Percentiles rank a stretch among this genome's conserved stretches.
These are phyloP conservation scores for Acidiella bohemica DNA, from an alignment of 495 filamentous ascomycete species.

Conservation along the genomic window DNA sequence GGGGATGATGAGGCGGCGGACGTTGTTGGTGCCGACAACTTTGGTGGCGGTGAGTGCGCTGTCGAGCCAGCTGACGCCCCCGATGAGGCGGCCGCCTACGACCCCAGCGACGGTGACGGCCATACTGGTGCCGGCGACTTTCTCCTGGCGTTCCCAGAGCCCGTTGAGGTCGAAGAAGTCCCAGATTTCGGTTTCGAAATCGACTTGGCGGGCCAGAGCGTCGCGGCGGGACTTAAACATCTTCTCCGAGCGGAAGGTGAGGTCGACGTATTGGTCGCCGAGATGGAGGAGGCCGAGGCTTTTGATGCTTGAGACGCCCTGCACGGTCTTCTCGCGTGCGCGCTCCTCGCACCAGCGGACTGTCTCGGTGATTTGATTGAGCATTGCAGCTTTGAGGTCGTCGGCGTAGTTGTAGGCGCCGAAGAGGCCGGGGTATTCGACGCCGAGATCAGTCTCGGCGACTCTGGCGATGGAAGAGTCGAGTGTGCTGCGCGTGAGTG, in stretches of 20 bases:
- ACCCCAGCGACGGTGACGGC: slow-evolving; percentile 86
- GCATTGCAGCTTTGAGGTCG: slow-evolving; percentile 77
- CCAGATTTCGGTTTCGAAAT: slow-evolving; percentile 73
- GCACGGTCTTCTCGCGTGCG: slow-evolving; percentile 61
- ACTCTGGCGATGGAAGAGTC: slow-evolving; percentile 55
- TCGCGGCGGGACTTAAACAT: slow-evolving; percentile 84
- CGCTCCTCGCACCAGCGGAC: slow-evolving; percentile 72
- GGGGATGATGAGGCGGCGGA: slow-evolving; percentile 70
- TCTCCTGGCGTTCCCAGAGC: slow-evolving; percentile 83
- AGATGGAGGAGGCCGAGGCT: slow-evolving; percentile 78
- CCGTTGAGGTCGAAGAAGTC: slow-evolving; percentile 84
- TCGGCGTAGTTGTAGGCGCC: slow-evolving; percentile 85
- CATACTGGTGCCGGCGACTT: slow-evolving; percentile 81
- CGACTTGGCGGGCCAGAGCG: slow-evolving; percentile 64
- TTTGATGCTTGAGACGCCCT: slow-evolving; percentile 78
- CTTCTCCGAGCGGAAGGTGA: slow-evolving; percentile 73
- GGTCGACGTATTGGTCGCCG: slow-evolving; percentile 67
- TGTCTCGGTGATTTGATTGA: slow-evolving; percentile 66
- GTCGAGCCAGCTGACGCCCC: slow-evolving; percentile 79
- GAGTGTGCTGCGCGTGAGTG: slow-evolving; percentile 61
- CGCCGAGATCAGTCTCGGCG: slow-evolving; percentile 63
- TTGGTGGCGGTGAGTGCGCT: slow-evolving; percentile 66
- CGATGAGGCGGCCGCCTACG: slow-evolving; percentile 64
- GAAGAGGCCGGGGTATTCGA: slow-evolving; percentile 76
- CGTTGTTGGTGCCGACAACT: slow-evolving; percentile 68